phyloP scores from a whole-genome alignment of 148 eudicot species.

The Spergularia marina region DNA sequence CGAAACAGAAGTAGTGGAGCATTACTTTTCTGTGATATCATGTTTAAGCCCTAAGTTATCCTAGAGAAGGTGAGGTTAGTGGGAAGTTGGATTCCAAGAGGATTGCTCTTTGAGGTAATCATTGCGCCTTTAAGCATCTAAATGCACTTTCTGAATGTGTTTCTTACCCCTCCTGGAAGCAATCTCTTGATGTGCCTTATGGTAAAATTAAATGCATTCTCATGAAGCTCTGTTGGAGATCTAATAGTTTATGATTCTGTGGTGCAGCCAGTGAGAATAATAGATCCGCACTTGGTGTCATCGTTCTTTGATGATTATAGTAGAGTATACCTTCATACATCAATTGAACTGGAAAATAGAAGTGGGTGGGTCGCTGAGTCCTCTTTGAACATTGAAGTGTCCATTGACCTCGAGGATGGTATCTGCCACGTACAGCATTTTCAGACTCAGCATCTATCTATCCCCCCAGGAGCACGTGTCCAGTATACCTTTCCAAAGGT shows the following conservation, averaged over 20 bases:
- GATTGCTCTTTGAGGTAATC: not conserved
- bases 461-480: constrained; percentile 68
- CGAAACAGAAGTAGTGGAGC: not conserved
- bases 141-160: not conserved
- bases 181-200: not conserved
- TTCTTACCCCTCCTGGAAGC: not conserved
- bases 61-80: not conserved
- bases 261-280: constrained; percentile 89
- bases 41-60: no score
- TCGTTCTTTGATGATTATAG: constrained; percentile 78
- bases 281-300: constrained; percentile 95
- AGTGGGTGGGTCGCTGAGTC: constrained; percentile 69
- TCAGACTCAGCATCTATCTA: constrained; percentile 60
- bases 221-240: not conserved
- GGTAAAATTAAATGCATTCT: not conserved
- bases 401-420: constrained; percentile 67
- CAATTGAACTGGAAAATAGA: constrained; percentile 72
- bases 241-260: constrained; percentile 22
- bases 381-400: constrained; percentile 72
- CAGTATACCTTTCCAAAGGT: constrained; percentile 85
- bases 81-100: not conserved
- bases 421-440: constrained; percentile 69
- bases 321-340: constrained; percentile 77
- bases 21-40: not conserved
- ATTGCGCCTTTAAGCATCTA: not conserved